Conservation (phyloP, 2,329 filamentous ascomycete genomes). For the Pleoardoris graminearum region DNA sequence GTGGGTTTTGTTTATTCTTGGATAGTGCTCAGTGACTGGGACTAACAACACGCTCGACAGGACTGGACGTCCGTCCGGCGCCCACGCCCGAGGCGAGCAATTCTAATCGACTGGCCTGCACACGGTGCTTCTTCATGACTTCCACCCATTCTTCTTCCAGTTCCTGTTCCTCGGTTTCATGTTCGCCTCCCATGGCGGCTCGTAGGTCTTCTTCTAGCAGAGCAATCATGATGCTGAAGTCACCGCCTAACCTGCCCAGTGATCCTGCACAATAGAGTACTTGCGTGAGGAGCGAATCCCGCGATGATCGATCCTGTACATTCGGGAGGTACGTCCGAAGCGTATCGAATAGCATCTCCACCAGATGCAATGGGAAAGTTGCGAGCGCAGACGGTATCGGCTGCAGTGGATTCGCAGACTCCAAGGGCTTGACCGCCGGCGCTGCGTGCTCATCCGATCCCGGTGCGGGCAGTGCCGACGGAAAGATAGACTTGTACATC, state of each 20-base stretch:
- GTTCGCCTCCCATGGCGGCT: slow-evolving; percentile 43
- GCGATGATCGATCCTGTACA: slow-evolving; percentile 74
- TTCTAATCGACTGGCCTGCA: slow-evolving; percentile 79
- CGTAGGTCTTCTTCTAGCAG: slow-evolving; percentile 54
- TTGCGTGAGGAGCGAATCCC: slow-evolving; percentile 89
- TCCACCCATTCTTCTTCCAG: slow-evolving; percentile 76
- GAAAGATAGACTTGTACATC: slow-evolving; percentile 90
- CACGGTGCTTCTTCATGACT: slow-evolving; percentile 82
- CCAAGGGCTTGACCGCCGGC: slow-evolving; percentile 27
- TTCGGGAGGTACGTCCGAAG: slow-evolving; percentile 77
- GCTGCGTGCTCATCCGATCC: slow-evolving; percentile 32
- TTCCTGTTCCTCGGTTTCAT: slow-evolving; percentile 44
- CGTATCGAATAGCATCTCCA: slow-evolving; percentile 78
- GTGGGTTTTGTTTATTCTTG: neutral
- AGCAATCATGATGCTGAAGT: slow-evolving; percentile 88
- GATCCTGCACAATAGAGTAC: slow-evolving; percentile 92
- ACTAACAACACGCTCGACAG: slow-evolving; percentile 17
- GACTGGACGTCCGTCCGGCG: slow-evolving; percentile 27
- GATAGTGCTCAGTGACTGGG: slow-evolving; percentile 11
- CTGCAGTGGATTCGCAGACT: slow-evolving; percentile 43
- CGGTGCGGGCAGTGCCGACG: slow-evolving; percentile 56
- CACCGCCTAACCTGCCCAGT: slow-evolving; percentile 83
- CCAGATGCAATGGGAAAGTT: slow-evolving; percentile 82
- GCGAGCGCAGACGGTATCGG: slow-evolving; percentile 75
- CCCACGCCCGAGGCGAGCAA: slow-evolving; percentile 51